These are phyloP conservation scores for Saccharomycopsis sp. DNA, from an alignment of 805 yeast species.

Conservation along the genomic window DNA sequence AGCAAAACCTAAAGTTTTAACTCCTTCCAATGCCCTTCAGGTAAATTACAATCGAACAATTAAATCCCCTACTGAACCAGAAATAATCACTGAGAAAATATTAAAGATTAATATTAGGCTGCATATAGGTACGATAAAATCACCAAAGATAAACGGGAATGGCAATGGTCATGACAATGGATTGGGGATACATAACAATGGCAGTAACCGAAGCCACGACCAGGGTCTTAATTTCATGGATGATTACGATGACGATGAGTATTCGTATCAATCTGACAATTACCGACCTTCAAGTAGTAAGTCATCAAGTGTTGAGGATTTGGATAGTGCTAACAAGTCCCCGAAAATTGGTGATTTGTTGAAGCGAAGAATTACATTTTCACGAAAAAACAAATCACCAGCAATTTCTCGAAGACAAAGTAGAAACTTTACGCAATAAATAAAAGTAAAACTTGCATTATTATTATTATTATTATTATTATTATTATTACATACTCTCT, in stretches of 20 bases:
- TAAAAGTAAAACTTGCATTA: background rate
- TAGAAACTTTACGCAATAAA: slow-evolving; percentile 11
- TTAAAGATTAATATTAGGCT: slow-evolving; percentile 15
- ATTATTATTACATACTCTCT: slow-evolving; percentile 1
- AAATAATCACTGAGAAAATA: slow-evolving; percentile 7
- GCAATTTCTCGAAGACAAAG: background rate
- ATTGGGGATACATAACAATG: background rate
- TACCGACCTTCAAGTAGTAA: too few species aligned
- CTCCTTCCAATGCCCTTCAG: slow-evolving; percentile 43
- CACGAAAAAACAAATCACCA: slow-evolving; percentile 8
- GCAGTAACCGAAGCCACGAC: background rate
- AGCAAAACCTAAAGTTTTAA: slow-evolving; percentile 44
- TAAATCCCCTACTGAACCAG: slow-evolving; percentile 1
- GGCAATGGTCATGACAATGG: background rate
- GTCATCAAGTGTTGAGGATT: too few species aligned
- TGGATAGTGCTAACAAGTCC: too few species aligned
- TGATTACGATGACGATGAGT: background rate
- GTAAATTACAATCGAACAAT: slow-evolving; percentile 15
- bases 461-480: too few species aligned
- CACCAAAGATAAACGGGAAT: slow-evolving; percentile 9
- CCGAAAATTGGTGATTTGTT: too few species aligned
- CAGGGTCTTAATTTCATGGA: background rate
- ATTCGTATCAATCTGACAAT: too few species aligned
- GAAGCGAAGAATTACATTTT: too few species aligned
- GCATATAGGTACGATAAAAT: slow-evolving; percentile 17